Base-by-base conservation (phyloP, 2,329 filamentous ascomycete genomes). In the Tolypocladium tropicale region DNA sequence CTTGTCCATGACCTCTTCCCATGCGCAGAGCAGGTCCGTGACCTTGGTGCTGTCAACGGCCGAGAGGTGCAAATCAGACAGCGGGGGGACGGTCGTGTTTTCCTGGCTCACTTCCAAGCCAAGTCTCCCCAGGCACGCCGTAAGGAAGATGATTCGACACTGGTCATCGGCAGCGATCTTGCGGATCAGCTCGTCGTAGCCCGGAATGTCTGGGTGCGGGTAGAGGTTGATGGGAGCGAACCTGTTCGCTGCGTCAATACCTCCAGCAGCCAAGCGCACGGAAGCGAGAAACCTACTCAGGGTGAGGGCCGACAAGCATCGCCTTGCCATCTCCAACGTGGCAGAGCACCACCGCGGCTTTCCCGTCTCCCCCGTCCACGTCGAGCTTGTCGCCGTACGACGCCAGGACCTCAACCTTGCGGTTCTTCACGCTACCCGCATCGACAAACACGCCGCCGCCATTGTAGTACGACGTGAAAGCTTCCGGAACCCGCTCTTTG, bases 381-480 rank as follows among this genome's bases (percentile, higher is more conserved):
- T 87, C 83, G 14, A 95, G 70, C 16, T 86, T 76, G 37, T 90
- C 86, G 0, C 79, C 79, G 67, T 94, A 99, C 57, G 79, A 88
- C 1, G 93, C 94, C 28, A 99, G 75, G 7, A 96, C 79, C 70
- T 96, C 84, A 0, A 96, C 83, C 2, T 86, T 88, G 60, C 78
- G 74, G 33, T 80, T 78, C 55, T 76, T 74, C 56, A 83, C 76
- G 49, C 79, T 81, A 3, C 79, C 78, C 1, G 88, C 86, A 71
- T 94, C 86, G 1, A 96, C 89, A 73, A 97, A 99, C 1, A 95
- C 84, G 4, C 94, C 92, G 1, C 94, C 94, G 1, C 94, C 94
- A 63, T 99, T 99, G 70, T 93, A 96, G 68, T 99, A 99, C 16
- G 84, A 86, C 54, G 79, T 76, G 58, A 95, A 89, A 1, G 77